Percentiles rank a stretch among this genome's conserved stretches.
phyloP scores from a whole-genome alignment of 1,284 basidiomycete species.

The Rhizoctonia solani region DNA sequence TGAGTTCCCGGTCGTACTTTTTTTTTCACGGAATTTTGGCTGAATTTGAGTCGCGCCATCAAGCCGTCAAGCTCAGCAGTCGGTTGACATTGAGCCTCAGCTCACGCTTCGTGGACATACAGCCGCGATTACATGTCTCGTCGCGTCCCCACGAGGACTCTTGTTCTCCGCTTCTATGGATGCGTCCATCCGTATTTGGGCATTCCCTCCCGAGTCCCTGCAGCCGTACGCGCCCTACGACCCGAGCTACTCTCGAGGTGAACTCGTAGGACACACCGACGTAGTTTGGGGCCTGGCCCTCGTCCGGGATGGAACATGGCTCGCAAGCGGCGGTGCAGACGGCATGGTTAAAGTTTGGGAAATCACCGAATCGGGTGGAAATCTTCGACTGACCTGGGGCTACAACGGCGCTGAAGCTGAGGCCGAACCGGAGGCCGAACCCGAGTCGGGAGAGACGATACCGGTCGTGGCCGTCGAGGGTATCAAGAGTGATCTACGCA shows the following conservation, averaged over 20 bases:
- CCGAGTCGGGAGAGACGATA: conserved; percentile 57
- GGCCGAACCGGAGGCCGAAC: no score
- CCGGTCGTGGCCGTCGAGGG: conserved; percentile 59
- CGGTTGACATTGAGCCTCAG: conserved; percentile 85
- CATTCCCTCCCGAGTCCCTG: conserved; percentile 68
- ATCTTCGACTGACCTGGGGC: conserved; percentile 75
- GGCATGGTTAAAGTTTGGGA: conserved; percentile 94
- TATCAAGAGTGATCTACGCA: conserved; percentile 75
- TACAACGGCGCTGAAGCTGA: conserved; percentile 69
- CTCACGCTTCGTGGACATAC: conserved; percentile 93
- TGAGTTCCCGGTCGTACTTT: conserved; percentile 49
- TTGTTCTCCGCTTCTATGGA: conserved; percentile 94
- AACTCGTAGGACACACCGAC: conserved; percentile 90
- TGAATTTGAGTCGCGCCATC: conserved; percentile 32
- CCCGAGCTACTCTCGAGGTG: conserved; percentile 71
- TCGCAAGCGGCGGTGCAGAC: conserved; percentile 90
- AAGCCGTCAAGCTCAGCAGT: conserved; percentile 57
- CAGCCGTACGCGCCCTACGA: conserved; percentile 91
- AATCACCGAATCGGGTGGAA: conserved; percentile 57
- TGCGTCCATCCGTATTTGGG: conserved; percentile 91
- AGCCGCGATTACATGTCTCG: conserved; percentile 85
- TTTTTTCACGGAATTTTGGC: conserved; percentile 34
- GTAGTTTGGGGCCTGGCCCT: conserved; percentile 93
- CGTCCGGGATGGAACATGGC: conserved; percentile 71
- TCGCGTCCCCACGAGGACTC: conserved; percentile 77